These are phyloP conservation scores for Hypoxylon sp. DNA, from an alignment of 2,329 filamentous ascomycete species.

Conservation along the genomic window DNA sequence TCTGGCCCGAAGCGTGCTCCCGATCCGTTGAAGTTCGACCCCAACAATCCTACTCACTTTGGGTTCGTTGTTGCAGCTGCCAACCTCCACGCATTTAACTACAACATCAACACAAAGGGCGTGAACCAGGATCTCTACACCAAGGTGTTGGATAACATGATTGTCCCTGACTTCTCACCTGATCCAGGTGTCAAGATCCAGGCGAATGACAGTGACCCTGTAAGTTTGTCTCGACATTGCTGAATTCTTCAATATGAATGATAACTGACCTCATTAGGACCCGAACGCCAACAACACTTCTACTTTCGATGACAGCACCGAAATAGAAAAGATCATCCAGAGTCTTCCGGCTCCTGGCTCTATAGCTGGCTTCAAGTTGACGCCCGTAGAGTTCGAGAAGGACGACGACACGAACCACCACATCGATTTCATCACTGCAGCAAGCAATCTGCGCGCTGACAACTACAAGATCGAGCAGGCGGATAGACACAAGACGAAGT, in stretches of 20 bases:
- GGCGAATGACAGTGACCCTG: conserved; percentile 91
- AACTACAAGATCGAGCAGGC: conserved; percentile 97
- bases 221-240: conserved; percentile 55
- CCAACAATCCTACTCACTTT: conserved; percentile 86
- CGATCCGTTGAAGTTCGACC: conserved; percentile 88
- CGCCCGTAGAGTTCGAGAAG: conserved; percentile 97
- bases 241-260: not conserved
- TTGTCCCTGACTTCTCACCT: conserved; percentile 93
- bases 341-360: conserved; percentile 82
- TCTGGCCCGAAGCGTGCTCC: conserved; percentile 97
- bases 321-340: conserved; percentile 77
- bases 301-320: conserved; percentile 77
- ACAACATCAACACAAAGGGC: conserved; percentile 89
- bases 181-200: conserved; percentile 95
- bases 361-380: conserved; percentile 87
- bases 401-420: conserved; percentile 98
- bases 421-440: conserved; percentile 98
- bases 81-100: conserved; percentile 97
- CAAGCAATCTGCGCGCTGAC: conserved; percentile 94
- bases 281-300: conserved; percentile 75
- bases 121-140: conserved; percentile 77
- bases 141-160: conserved; percentile 88
- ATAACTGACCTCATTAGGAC: conserved; percentile 63
- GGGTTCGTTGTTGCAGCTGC: conserved; percentile 88
- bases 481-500: conserved; percentile 98